phyloP scores from a whole-genome alignment of 805 yeast genomes.

The Metschnikowia kofuensis region DNA sequence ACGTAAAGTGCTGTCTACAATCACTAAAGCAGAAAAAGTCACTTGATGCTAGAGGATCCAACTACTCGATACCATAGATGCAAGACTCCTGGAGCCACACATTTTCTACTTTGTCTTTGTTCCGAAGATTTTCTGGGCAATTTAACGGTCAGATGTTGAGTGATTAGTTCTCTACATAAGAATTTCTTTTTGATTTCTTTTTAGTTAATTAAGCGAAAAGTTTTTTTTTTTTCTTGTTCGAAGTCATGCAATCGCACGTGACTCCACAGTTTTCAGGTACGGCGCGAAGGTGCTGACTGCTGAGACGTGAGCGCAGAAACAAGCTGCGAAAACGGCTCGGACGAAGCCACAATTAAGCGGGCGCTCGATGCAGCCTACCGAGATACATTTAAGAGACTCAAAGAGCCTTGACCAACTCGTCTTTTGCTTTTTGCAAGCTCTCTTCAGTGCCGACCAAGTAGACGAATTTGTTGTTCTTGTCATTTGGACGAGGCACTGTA shows the following conservation, averaged over 20 bases:
- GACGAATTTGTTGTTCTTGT: conserved; percentile 51
- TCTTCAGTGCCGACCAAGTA: conserved; percentile 59
- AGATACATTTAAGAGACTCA: not conserved
- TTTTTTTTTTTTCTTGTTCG: not conserved
- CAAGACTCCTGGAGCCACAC: too few species aligned
- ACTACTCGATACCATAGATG: too few species aligned
- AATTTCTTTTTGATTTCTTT: conserved; percentile 3
- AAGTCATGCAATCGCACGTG: conserved; percentile 8
- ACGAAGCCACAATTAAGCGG: too few species aligned
- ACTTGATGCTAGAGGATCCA: too few species aligned
- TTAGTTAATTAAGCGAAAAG: not conserved
- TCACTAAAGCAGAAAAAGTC: too few species aligned
- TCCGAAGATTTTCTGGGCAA: too few species aligned
- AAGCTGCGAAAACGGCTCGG: too few species aligned
- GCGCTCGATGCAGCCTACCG: not conserved
- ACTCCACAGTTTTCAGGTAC: not conserved
- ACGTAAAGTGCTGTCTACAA: not conserved
- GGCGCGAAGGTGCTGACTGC: not conserved
- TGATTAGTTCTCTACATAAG: not conserved
- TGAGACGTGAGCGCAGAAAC: too few species aligned
- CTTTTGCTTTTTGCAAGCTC: conserved; percentile 39
- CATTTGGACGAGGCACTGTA: conserved; percentile 59
- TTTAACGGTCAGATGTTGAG: too few species aligned
- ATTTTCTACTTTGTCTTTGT: too few species aligned
- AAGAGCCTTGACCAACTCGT: conserved; percentile 9